Base-by-base conservation (phyloP, 345 rosid genomes). In the Salix brachista region DNA sequence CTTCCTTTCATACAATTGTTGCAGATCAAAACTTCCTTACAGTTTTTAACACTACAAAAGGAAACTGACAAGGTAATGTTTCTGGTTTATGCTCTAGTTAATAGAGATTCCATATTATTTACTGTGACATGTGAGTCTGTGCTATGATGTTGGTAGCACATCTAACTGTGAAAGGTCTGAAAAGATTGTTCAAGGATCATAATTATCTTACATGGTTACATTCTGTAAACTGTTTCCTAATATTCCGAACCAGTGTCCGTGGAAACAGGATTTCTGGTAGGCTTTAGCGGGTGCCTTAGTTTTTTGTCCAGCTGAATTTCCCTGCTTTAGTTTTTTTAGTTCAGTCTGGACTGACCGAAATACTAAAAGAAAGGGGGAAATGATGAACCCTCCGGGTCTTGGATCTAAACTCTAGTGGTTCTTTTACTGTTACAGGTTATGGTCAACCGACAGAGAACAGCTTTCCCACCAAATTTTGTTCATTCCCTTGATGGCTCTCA, bases 401-500 rank as follows among this genome's bases (percentile, higher is more conserved):
- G 26, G 70, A 73, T 58, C 34, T 65, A 23, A 37, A 56, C 34
- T 30, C 50, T 52, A 67, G 23, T 75, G 44, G 18, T 60, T 68
- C 11, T 52, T 58, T 58, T 62, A 16, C 61, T 74, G 46, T 73
- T 54, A 39, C 75, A 96, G 98, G 88, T 96, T 78, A 83, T 92
- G 87, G 92, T 85, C 78, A 89, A 88, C 85, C 81, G 97, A 71
- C 99, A 96, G 79, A 84, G 90, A 81, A 96, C 99, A 37, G 98
- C 99, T 71, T 96, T 96, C 79, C 97, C 98, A 52, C 99, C 99
- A 75, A 96, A 96, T 85, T 96, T 92, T 86, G 93, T 96, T 58
- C 99, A 96, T 86, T 96, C 97, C 67, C 94, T 96, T 25, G 99
- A 96, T 80, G 94, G 98, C 65, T 92, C 98, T 77, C 99, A 96